A percentile compares a stretch with the other conserved stretches of the same genome.
phyloP scores from a whole-genome alignment of 106 monocot genomes.

The Platanthera zijinensis region DNA sequence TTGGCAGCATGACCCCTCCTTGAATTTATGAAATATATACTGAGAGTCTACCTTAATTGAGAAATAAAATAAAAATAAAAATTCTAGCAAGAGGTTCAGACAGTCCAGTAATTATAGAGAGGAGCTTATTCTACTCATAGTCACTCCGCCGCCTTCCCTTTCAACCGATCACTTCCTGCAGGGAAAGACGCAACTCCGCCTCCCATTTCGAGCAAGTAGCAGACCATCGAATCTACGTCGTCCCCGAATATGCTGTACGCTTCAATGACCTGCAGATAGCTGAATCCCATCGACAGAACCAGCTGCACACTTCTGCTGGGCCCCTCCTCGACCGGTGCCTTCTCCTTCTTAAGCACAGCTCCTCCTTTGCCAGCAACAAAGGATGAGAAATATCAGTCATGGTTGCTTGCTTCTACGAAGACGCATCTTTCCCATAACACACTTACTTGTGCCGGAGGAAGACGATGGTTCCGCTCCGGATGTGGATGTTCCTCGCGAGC shows the following conservation, averaged over 20 bases:
- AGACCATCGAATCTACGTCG: slow-evolving; percentile 91
- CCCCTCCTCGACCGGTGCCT: slow-evolving; percentile 24
- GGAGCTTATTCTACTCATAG: not conserved
- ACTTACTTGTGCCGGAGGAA: slow-evolving; percentile 74
- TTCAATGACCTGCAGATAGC: slow-evolving; percentile 86
- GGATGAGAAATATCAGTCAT: too few species aligned
- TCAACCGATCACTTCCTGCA: slow-evolving; percentile 40
- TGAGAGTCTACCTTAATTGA: too few species aligned
- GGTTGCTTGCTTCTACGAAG: too few species aligned
- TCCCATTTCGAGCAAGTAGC: slow-evolving; percentile 76
- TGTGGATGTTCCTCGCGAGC: slow-evolving; percentile 48
- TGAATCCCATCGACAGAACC: slow-evolving; percentile 83
- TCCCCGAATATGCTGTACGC: slow-evolving; percentile 92
- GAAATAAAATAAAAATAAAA: too few species aligned
- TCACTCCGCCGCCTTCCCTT: slow-evolving; percentile 95
- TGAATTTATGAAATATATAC: too few species aligned
- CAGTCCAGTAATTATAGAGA: too few species aligned
- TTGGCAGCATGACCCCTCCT: too few species aligned
- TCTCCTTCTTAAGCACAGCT: slow-evolving; percentile 29
- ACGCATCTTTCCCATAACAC: not conserved
- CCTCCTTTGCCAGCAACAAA: slow-evolving; percentile 9
- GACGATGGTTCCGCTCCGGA: slow-evolving; percentile 88
- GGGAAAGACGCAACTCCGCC: slow-evolving; percentile 22
- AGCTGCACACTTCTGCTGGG: slow-evolving; percentile 53
- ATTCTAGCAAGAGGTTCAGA: too few species aligned